Conservation (phyloP, 129 eudicot genomes). For the Flaveria trinervia region DNA sequence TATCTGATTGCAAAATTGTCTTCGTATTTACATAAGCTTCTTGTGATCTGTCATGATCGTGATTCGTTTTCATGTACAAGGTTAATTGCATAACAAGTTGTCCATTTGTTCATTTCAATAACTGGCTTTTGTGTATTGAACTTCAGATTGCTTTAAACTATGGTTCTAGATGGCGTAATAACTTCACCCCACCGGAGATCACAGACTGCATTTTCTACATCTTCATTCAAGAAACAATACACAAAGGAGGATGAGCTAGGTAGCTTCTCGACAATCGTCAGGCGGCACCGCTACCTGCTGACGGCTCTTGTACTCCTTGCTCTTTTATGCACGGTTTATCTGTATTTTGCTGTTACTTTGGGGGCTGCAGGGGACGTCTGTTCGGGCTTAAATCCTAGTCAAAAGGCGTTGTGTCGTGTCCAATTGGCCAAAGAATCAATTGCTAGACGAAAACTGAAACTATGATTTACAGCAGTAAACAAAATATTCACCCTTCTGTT, state of each 20-base stretch:
- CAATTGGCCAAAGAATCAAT: conserved; percentile 51
- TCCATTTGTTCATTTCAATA: too few species aligned
- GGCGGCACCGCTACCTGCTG: conserved; percentile 79
- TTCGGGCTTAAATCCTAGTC: conserved; percentile 52
- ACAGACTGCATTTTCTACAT: conserved; percentile 54
- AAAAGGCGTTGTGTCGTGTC: conserved; percentile 63
- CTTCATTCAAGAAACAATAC: conserved; percentile 50
- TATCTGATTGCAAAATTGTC: background rate
- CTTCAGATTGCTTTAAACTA: conserved; percentile 23
- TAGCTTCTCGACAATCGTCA: conserved; percentile 59
- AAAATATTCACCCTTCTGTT: background rate
- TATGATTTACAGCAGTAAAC: conserved; percentile 7
- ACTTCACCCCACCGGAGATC: conserved; percentile 85
- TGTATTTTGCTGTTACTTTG: conserved; percentile 84
- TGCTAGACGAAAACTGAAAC: conserved; percentile 59
- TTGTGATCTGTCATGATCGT: background rate
- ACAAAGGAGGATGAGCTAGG: conserved; percentile 63
- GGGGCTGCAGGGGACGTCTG: conserved; percentile 55
- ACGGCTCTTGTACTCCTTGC: conserved; percentile 80
- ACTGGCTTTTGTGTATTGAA: background rate
- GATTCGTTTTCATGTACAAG: background rate
- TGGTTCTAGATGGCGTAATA: conserved; percentile 65
- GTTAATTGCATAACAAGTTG: background rate
- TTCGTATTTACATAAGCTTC: background rate
- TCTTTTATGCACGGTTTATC: conserved; percentile 75